Conservation (phyloP, 495 filamentous ascomycete species). For the Xylaria grammica region DNA sequence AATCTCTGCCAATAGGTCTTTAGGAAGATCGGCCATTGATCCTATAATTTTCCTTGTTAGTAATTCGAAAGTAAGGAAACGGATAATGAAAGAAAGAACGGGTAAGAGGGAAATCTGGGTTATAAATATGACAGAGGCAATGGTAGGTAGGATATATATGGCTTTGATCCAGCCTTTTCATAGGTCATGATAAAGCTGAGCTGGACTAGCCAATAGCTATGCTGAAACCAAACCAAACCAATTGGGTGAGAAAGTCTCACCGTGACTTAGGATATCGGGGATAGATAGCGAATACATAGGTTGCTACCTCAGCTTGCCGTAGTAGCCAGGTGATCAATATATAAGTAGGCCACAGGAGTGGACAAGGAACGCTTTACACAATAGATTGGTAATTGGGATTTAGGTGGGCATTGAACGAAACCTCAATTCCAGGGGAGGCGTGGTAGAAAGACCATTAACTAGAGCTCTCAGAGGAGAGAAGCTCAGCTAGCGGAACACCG, state of each 20-base stretch:
- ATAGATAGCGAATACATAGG: neutral
- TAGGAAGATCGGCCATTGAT: slow-evolving; percentile 64
- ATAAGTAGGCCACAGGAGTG: neutral
- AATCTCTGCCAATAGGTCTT: slow-evolving; percentile 84
- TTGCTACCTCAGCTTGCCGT: neutral
- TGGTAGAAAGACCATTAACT: neutral
- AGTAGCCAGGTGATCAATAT: neutral
- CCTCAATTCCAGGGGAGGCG: slow-evolving; percentile 3
- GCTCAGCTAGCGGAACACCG: neutral
- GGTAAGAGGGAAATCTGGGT: neutral
- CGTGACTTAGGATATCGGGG: neutral
- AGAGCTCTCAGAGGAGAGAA: neutral
- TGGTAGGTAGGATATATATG: neutral
- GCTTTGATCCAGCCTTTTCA: neutral
- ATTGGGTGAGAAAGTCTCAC: neutral
- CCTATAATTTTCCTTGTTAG: slow-evolving; percentile 34
- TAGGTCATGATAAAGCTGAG: neutral
- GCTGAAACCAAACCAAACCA: neutral
- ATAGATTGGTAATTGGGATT: neutral
- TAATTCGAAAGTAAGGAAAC: neutral
- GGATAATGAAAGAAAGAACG: neutral
- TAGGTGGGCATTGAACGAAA: neutral
- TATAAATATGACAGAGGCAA: neutral
- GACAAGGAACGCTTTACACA: neutral
- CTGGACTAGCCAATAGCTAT: neutral